Conservation (phyloP, 192 early-diverging fungal genomes). For the Backusella circina region DNA sequence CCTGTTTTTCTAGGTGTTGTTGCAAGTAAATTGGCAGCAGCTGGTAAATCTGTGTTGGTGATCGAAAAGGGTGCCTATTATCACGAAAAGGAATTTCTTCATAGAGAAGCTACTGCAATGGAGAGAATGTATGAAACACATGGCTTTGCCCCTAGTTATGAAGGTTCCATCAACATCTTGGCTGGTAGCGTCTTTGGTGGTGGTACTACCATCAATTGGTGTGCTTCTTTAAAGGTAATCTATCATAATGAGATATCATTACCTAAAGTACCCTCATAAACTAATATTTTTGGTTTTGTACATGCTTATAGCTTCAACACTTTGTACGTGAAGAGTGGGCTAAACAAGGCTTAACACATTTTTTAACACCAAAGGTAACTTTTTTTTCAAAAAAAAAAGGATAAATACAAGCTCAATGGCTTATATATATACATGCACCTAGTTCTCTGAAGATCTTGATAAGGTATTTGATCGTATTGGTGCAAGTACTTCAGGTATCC, state of each 20-base stretch:
- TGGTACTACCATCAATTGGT: constrained; percentile 73
- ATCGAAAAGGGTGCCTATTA: constrained; percentile 69
- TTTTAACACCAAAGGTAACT: constrained; percentile 41
- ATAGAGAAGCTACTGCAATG: constrained; percentile 49
- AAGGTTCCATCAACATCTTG: constrained; percentile 51
- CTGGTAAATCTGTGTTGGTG: constrained; percentile 66
- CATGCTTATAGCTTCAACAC: constrained; percentile 41
- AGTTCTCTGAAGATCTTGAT: constrained; percentile 50
- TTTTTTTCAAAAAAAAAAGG: not conserved
- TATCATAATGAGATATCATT: constrained; percentile 19
- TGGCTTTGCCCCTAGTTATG: constrained; percentile 42
- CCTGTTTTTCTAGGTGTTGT: constrained; percentile 32
- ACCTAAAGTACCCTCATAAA: too few species aligned
- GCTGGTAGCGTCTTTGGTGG: constrained; percentile 73
- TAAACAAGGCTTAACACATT: constrained; percentile 54
- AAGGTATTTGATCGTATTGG: constrained; percentile 52
- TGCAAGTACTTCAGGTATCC: constrained; percentile 45
- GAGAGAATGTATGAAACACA: constrained; percentile 53
- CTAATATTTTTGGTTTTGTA: not conserved
- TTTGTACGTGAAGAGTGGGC: constrained; percentile 76
- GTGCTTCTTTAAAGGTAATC: constrained; percentile 49
- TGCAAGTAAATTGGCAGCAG: constrained; percentile 61
- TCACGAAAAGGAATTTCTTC: constrained; percentile 47
- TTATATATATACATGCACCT: not conserved
- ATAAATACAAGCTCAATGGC: not conserved